Percentiles rank a stretch among this genome's conserved stretches.
These are phyloP conservation scores for Coemansia sp. DNA, from an alignment of 371 early-diverging fungal genomes.

Conservation along the genomic window DNA sequence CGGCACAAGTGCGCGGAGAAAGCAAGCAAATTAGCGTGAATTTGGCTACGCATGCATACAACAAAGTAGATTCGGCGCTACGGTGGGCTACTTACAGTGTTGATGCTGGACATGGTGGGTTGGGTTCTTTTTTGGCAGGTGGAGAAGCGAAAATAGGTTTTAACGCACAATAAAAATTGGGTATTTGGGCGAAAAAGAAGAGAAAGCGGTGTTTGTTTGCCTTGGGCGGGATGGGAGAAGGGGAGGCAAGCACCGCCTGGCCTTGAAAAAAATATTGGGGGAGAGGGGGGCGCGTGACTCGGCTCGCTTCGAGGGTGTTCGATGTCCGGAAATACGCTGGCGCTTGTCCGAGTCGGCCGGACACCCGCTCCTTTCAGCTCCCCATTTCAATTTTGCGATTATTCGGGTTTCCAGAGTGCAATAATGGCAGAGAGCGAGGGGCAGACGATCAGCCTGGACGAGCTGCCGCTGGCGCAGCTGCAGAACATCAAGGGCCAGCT, in stretches of 20 bases:
- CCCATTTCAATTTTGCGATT: too few relatives aligned
- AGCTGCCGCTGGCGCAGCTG: slow-evolving; percentile 81
- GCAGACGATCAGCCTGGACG: slow-evolving; percentile 69
- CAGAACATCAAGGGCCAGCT: slow-evolving; percentile 81
- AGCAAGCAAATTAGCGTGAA: background rate
- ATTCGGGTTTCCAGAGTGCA: background rate
- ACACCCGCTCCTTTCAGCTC: too few relatives aligned
- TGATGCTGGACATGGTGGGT: slow-evolving; percentile 26
- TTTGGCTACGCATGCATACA: background rate
- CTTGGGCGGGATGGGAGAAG: background rate
- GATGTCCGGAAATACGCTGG: too few relatives aligned
- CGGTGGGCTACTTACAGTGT: slow-evolving; percentile 33
- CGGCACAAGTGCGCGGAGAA: too few relatives aligned
- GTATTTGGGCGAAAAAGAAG: background rate
- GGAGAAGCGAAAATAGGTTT: background rate
- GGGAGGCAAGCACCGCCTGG: background rate
- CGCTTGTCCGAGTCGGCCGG: too few relatives aligned
- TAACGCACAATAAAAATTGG: slow-evolving; percentile 8
- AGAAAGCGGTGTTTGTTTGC: slow-evolving; percentile 5
- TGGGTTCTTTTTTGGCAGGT: background rate
- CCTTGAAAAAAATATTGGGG: slow-evolving; percentile 1
- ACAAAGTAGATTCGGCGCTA: background rate
- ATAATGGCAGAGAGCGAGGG: slow-evolving; percentile 2
- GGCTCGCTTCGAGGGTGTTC: slow-evolving; percentile 1
- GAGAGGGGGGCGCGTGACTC: slow-evolving; percentile 1